Evolutionary conservation across 176 grass and related monocot genomes (phyloP).

Genomic region (Pontederia paniculata): DNA sequence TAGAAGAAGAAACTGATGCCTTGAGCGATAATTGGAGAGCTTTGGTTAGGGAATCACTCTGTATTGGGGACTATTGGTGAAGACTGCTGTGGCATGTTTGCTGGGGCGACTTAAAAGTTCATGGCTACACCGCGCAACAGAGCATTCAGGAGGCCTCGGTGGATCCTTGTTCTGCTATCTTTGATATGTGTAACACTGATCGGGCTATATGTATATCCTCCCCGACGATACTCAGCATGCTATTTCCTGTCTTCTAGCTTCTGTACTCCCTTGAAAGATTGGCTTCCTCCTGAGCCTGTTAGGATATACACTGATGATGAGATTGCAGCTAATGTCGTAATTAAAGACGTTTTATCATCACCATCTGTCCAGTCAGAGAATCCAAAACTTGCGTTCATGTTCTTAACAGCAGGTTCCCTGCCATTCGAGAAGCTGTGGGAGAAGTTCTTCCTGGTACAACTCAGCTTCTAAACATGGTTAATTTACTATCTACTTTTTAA

Average conservation of each 20-base stretch:
- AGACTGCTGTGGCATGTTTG: conserved; percentile 26
- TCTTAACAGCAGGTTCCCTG: conserved; percentile 84
- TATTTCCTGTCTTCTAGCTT: conserved; percentile 66
- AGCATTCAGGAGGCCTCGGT: conserved; percentile 62
- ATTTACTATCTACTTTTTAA: not conserved
- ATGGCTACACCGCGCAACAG: conserved; percentile 37
- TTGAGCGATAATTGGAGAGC: not conserved
- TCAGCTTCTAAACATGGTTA: not conserved
- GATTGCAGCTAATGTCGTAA: conserved; percentile 52
- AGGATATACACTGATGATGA: conserved; percentile 86
- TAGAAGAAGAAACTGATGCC: no score
- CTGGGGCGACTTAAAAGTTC: conserved; percentile 27
- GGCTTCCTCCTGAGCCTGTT: conserved; percentile 45
- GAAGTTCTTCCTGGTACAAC: conserved; percentile 88
- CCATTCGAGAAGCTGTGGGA: conserved; percentile 98
- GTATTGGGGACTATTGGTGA: conserved; percentile 22
- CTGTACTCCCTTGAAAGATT: conserved; percentile 37
- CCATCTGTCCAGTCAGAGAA: conserved; percentile 54
- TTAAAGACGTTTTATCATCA: conserved; percentile 54
- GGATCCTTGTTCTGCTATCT: conserved; percentile 49
- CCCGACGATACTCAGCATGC: conserved; percentile 51
- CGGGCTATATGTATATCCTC: conserved; percentile 58
- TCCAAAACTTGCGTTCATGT: conserved; percentile 98
- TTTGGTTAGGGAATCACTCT: no score
- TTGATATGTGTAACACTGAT: conserved; percentile 49